Conservation (phyloP, 129 eudicot genomes). For the Flaveria linearis region DNA sequence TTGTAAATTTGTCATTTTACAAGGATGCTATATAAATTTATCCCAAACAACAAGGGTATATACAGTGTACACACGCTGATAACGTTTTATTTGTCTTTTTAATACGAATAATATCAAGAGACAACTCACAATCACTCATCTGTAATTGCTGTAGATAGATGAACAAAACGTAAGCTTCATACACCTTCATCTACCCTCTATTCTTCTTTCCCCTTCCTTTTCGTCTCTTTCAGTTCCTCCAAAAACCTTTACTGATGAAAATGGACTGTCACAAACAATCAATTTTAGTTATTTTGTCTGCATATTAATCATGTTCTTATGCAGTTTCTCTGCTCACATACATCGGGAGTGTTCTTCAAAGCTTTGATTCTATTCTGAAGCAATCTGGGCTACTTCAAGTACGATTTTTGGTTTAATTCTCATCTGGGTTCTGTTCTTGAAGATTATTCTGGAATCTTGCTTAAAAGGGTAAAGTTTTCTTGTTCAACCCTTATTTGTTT, state of each 20-base stretch:
- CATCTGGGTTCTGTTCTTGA: background rate
- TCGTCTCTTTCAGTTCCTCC: slow-evolving; percentile 44
- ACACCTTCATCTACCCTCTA: slow-evolving; percentile 21
- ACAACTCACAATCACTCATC: slow-evolving; percentile 25
- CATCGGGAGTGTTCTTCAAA: slow-evolving; percentile 32
- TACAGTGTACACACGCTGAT: background rate
- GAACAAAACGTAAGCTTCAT: slow-evolving; percentile 34
- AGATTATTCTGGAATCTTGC: background rate
- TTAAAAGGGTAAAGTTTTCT: slow-evolving; percentile 22
- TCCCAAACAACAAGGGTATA: background rate
- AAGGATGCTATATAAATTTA: background rate
- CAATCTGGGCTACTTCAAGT: slow-evolving; percentile 14
- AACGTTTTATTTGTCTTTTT: slow-evolving; percentile 12
- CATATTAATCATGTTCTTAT: slow-evolving; percentile 24
- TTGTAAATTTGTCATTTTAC: background rate
- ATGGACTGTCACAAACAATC: background rate
- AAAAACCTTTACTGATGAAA: slow-evolving; percentile 20
- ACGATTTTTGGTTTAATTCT: background rate
- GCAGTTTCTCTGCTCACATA: slow-evolving; percentile 26
- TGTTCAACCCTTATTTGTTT: slow-evolving; percentile 1
- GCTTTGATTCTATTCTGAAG: slow-evolving; percentile 17
- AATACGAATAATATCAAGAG: slow-evolving; percentile 13
- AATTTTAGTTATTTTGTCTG: background rate
- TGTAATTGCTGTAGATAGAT: slow-evolving; percentile 9
- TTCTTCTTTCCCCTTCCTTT: slow-evolving; percentile 22